A percentile compares a stretch with the other conserved stretches of the same genome.
Conservation (phyloP, 148 eudicot genomes). For the Rhododendron williamsianum region DNA sequence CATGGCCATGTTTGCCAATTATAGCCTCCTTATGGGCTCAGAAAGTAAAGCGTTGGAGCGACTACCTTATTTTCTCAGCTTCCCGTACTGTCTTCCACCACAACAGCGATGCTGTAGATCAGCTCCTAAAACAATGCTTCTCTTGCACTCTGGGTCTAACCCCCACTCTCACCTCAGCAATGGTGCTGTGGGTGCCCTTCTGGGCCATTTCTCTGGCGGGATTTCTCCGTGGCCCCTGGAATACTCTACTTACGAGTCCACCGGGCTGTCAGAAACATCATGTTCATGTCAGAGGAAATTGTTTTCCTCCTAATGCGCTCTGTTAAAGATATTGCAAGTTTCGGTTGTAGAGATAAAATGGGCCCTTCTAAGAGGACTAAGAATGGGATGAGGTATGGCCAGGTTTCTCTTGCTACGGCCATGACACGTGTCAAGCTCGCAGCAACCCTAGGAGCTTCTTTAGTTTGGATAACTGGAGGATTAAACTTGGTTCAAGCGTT, state of each 20-base stretch:
- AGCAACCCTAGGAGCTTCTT: conserved; percentile 78
- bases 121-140: conserved; percentile 81
- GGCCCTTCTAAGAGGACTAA: conserved; percentile 49
- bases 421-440: conserved; percentile 76
- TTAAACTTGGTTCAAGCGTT: conserved; percentile 47
- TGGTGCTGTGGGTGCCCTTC: conserved; percentile 85
- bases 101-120: conserved; percentile 68
- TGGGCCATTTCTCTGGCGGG: conserved; percentile 71
- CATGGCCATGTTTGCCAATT: conserved; percentile 98
- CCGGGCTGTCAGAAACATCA: conserved; percentile 53
- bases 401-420: conserved; percentile 69
- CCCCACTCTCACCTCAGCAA: conserved; percentile 35
- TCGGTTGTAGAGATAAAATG: conserved; percentile 36
- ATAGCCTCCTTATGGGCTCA: conserved; percentile 89
- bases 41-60: conserved; percentile 95
- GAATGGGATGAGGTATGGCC: conserved; percentile 51
- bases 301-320: conserved; percentile 59
- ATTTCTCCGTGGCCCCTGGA: conserved; percentile 89
- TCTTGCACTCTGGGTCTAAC: conserved; percentile 54
- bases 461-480: conserved; percentile 87
- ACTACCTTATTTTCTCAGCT: conserved; percentile 80
- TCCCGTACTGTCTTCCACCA: conserved; percentile 88
- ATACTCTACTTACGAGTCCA: conserved; percentile 70
- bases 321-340: conserved; percentile 63
- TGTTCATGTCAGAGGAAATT: conserved; percentile 65